Conservation (phyloP, 148 eudicot genomes). For the Cornus kousa region DNA sequence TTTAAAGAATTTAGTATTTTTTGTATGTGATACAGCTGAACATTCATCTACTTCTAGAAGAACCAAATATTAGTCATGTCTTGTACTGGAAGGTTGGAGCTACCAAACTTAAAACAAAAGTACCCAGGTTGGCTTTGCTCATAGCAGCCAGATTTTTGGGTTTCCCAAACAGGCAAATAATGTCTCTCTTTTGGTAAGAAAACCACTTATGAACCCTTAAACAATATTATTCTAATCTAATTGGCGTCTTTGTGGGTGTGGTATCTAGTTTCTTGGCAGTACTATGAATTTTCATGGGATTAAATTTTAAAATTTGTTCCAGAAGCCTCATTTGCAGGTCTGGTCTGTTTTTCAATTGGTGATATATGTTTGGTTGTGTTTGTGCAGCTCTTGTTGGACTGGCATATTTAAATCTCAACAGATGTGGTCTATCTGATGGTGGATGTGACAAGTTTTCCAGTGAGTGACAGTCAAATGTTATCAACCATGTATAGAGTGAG, state of each 20-base stretch:
- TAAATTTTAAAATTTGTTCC: neutral
- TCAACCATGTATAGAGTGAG: neutral
- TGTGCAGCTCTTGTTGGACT: constrained; percentile 63
- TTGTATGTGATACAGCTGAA: no score
- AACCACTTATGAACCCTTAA: neutral
- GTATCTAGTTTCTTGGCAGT: neutral
- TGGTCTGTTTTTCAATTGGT: neutral
- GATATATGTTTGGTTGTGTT: neutral
- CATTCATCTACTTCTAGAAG: no score
- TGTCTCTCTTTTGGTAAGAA: neutral
- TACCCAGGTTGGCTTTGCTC: neutral
- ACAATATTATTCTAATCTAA: neutral
- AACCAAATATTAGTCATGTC: no score
- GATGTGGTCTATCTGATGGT: constrained; percentile 62
- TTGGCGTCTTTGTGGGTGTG: neutral
- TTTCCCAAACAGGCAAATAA: neutral
- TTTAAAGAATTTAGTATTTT: no score
- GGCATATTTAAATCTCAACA: constrained; percentile 66
- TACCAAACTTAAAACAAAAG: no score
- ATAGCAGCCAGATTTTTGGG: neutral
- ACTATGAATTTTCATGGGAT: neutral
- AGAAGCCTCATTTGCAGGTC: neutral
- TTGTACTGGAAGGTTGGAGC: no score
- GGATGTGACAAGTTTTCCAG: constrained; percentile 70
- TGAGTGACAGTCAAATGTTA: constrained; percentile 20